Evolutionary conservation across 345 rosid genomes (phyloP).

Genomic region (Melaleuca quinquenervia): DNA sequence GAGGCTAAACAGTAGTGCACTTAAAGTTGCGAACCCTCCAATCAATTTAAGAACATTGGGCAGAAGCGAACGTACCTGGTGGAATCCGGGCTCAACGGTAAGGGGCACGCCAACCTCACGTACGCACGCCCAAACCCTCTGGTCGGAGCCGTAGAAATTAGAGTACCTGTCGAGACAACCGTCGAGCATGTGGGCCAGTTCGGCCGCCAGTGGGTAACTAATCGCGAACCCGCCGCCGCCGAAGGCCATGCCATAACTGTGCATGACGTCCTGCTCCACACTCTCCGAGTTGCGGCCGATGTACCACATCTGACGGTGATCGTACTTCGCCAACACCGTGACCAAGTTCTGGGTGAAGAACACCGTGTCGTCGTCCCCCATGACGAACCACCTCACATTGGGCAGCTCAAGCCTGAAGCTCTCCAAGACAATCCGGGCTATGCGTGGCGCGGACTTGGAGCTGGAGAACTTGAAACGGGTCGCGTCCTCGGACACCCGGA

Average conservation of each 20-base stretch:
- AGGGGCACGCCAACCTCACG: slow-evolving; percentile 67
- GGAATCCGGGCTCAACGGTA: slow-evolving; percentile 63
- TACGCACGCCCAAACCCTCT: slow-evolving; percentile 66
- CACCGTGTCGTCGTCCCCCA: slow-evolving; percentile 94
- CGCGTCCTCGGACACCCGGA: slow-evolving; percentile 45
- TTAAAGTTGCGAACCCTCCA: neutral
- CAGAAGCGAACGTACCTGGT: slow-evolving; percentile 47
- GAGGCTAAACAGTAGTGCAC: neutral
- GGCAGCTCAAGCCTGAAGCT: slow-evolving; percentile 32
- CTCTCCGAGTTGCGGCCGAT: slow-evolving; percentile 77
- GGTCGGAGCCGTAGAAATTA: slow-evolving; percentile 77
- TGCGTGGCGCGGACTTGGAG: slow-evolving; percentile 60
- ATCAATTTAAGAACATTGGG: neutral
- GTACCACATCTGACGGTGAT: slow-evolving; percentile 72
- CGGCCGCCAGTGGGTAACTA: slow-evolving; percentile 57
- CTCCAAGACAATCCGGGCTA: slow-evolving; percentile 65
- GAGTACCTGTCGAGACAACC: slow-evolving; percentile 55
- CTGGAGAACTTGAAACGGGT: slow-evolving; percentile 44
- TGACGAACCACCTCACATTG: slow-evolving; percentile 74
- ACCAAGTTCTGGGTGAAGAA: slow-evolving; percentile 55
- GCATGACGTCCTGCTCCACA: slow-evolving; percentile 59
- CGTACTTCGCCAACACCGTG: slow-evolving; percentile 49
- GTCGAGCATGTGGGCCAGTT: slow-evolving; percentile 44
- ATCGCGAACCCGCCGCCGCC: slow-evolving; percentile 93
- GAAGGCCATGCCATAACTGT: slow-evolving; percentile 69